Evolutionary conservation across 768 basidiomycete genomes (phyloP).

Genomic region (Clitopilus passeckerianus): DNA sequence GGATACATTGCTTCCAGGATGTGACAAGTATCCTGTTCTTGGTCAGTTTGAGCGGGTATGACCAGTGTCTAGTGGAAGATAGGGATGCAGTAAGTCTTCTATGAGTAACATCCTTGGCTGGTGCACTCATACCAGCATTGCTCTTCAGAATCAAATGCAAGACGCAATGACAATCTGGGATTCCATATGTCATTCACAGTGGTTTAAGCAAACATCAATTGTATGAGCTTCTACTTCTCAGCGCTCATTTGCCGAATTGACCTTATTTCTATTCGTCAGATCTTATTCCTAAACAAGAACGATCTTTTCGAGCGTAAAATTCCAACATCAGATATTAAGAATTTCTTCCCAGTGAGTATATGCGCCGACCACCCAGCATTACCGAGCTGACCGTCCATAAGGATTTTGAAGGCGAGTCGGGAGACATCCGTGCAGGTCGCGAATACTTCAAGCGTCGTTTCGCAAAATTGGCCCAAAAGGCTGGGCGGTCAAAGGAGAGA

Average conservation of each 20-base stretch:
- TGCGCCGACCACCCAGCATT: not conserved
- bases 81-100: constrained; percentile 68
- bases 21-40: constrained; percentile 91
- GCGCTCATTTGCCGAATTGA: not conserved
- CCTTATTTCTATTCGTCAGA: constrained; percentile 35
- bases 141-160: constrained; percentile 92
- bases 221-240: constrained; percentile 38
- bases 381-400: constrained; percentile 18
- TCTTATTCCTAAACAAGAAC: constrained; percentile 93
- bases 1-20: constrained; percentile 95
- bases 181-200: constrained; percentile 95
- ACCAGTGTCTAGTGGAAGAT: constrained; percentile 92
- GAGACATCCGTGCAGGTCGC: constrained; percentile 69
- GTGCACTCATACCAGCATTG: not conserved
- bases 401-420: constrained; percentile 82
- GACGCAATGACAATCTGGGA: constrained; percentile 99
- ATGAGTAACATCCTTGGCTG: not conserved
- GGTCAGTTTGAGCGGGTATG: constrained; percentile 89
- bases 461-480: constrained; percentile 75
- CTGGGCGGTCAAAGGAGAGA: constrained; percentile 77
- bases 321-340: constrained; percentile 74
- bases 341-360: constrained; percentile 73
- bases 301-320: constrained; percentile 91
- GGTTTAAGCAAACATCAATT: constrained; percentile 93
- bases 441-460: constrained; percentile 92